Base-by-base conservation (phyloP, 2,329 filamentous ascomycete genomes). In the Westerdykella ornata region DNA sequence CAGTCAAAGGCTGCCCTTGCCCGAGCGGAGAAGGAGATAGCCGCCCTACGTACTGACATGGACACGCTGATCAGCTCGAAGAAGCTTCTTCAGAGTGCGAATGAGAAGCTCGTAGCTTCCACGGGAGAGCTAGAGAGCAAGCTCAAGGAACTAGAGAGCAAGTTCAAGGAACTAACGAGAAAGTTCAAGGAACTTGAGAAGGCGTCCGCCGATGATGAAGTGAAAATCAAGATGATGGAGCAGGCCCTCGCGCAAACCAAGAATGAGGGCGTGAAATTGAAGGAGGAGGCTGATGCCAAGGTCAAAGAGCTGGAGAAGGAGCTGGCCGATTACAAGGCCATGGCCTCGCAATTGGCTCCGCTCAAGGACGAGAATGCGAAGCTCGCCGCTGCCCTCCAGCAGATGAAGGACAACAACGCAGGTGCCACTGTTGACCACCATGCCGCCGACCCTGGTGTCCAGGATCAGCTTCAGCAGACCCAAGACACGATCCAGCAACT, bases 81-180 rank as follows among this genome's bases (percentile, higher is more conserved):
- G 30, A 32, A n/a, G 30, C 13, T 16, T 32, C 30, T 32, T 32
- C 13, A 32, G 15, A 13, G 5, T 6, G 30, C 30, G 5, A 32
- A 32, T 12, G 30, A 32, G 30, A 32, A 32, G 30, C 30, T 32
- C 30, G 15, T n/a, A 5, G 12, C 5, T 32, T n/a, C 13, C 15
- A 5, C 13, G 15, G 5, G 13, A 4, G 30, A n/a, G 1, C 30
- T 51, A 2, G 45, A 54, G 16, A 42, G 49, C 19, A 47, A 57
- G 42, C 35, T 52, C 17, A 47, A 53, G 16, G 38, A 34, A 2
- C 35, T 26, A 62, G 57, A 35, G 59, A 53, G 38, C 43, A 34
- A 13, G 45, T 49, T 15, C 54, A 56, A 41, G 30, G 59, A 59
- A 38, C 52, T 54, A 42, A 46, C 48, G 5, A 47, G 45, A 11